Percentiles rank a stretch among this genome's conserved stretches.
Evolutionary conservation across 331 rosid species (phyloP).

Genomic region (Saraca asoca): DNA sequence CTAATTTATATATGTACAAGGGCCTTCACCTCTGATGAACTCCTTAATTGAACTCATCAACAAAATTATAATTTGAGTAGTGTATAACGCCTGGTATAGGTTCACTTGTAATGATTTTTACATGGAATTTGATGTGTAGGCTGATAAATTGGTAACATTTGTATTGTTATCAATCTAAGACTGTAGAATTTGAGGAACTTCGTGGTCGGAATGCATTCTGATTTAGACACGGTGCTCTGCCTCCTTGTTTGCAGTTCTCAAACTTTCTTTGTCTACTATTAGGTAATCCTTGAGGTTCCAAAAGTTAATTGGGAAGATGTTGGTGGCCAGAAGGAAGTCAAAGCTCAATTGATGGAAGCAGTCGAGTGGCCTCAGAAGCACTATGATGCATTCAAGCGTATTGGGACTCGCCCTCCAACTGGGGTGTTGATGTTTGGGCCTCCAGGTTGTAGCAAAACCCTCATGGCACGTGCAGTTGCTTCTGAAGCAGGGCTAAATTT

Average conservation of each 20-base stretch:
- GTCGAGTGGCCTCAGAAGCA: slow-evolving; percentile 95
- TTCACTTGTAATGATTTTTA: slow-evolving; percentile 5
- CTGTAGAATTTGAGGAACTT: not conserved
- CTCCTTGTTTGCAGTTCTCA: not conserved
- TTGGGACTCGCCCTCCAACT: slow-evolving; percentile 82
- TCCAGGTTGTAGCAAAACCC: slow-evolving; percentile 99
- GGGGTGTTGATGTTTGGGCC: slow-evolving; percentile 90
- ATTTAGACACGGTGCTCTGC: no score
- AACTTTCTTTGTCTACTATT: slow-evolving; percentile 17
- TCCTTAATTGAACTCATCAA: slow-evolving; percentile 15
- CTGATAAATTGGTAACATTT: not conserved
- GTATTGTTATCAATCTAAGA: slow-evolving; percentile 15
- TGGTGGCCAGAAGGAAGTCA: slow-evolving; percentile 92
- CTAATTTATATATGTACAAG: slow-evolving; percentile 3
- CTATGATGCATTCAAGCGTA: slow-evolving; percentile 75
- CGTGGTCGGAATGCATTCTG: no score
- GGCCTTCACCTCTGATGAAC: slow-evolving; percentile 18
- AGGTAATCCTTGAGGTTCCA: slow-evolving; percentile 94
- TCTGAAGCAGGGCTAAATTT: slow-evolving; percentile 86
- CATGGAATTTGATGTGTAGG: not conserved
- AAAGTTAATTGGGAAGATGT: slow-evolving; percentile 94
- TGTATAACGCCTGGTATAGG: not conserved
- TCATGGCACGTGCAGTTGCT: slow-evolving; percentile 97
- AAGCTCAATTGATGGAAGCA: slow-evolving; percentile 81
- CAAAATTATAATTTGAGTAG: slow-evolving; percentile 1